A percentile compares a stretch with the other conserved stretches of the same genome.
phyloP scores from a whole-genome alignment of 1,284 basidiomycete genomes.

The Rhodotorula glutinis region DNA sequence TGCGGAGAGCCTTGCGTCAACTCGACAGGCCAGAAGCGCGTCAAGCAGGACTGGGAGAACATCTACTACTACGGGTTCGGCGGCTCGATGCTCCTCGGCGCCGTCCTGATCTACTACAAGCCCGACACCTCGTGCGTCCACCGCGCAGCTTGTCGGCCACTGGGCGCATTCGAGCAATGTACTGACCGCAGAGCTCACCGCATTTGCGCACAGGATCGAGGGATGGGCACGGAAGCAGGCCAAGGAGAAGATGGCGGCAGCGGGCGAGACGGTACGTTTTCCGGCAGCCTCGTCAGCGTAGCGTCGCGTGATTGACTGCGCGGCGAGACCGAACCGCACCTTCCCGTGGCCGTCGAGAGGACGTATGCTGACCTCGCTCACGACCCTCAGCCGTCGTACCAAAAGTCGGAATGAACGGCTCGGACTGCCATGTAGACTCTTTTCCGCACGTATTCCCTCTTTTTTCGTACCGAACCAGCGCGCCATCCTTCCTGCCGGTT shows the following conservation, averaged over 20 bases:
- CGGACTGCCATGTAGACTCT: not conserved
- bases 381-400: conserved; percentile 21
- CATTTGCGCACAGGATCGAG: conserved; percentile 21
- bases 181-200: not conserved
- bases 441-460: not conserved
- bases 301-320: no score
- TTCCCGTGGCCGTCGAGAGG: no score
- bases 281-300: not conserved
- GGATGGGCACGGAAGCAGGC: conserved; percentile 39
- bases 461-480: no score
- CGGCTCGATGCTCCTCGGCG: conserved; percentile 74
- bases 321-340: no score
- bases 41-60: conserved; percentile 80
- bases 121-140: conserved; percentile 63
- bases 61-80: conserved; percentile 84
- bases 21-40: conserved; percentile 69
- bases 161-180: no score
- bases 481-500: no score
- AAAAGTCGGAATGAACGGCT: conserved; percentile 11
- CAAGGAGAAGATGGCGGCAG: conserved; percentile 24
- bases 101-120: conserved; percentile 83
- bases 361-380: not conserved
- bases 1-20: conserved; percentile 9
- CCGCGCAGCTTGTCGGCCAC: not conserved
- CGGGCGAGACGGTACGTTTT: conserved; percentile 33